These are phyloP conservation scores for Petasospora rhodanensis DNA, from an alignment of 1,139 yeast genomes.

Conservation along the genomic window DNA sequence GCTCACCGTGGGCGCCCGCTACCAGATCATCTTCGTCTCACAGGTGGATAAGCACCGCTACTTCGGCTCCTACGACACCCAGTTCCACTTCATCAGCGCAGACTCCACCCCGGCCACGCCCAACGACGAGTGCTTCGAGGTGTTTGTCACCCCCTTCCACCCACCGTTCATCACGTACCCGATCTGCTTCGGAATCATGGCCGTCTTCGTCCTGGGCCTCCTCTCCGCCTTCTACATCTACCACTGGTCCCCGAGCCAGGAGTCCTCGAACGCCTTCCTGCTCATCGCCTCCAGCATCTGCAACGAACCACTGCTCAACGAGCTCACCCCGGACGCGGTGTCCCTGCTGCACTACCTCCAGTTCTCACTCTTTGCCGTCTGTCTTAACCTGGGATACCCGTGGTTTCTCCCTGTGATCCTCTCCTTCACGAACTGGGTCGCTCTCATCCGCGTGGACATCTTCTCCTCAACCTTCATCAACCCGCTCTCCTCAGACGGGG, in stretches of 20 bases:
- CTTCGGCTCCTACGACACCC: slow-evolving; percentile 14
- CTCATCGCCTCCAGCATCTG: slow-evolving; percentile 59
- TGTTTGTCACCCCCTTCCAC: slow-evolving; percentile 50
- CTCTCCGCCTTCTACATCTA: slow-evolving; percentile 38
- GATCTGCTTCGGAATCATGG: slow-evolving; percentile 38
- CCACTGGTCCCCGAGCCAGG: slow-evolving; percentile 53
- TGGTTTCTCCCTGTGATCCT: slow-evolving; percentile 60
- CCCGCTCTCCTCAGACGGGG: slow-evolving; percentile 16
- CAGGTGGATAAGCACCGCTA: slow-evolving; percentile 6
- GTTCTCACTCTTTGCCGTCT: slow-evolving; percentile 54
- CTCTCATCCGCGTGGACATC: slow-evolving; percentile 28
- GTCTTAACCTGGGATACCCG: slow-evolving; percentile 55
- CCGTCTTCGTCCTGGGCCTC: slow-evolving; percentile 39
- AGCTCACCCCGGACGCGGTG: slow-evolving; percentile 51
- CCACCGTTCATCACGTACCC: slow-evolving; percentile 37
- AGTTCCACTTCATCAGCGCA: slow-evolving; percentile 7
- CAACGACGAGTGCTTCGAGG: slow-evolving; percentile 38
- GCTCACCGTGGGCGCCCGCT: slow-evolving; percentile 4
- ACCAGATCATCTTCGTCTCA: slow-evolving; percentile 9
- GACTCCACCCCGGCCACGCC: no score
- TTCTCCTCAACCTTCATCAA: slow-evolving; percentile 11
- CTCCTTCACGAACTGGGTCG: slow-evolving; percentile 36
- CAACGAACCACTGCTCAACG: slow-evolving; percentile 51
- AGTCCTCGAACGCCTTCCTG: slow-evolving; percentile 53
- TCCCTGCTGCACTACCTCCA: slow-evolving; percentile 51